Conservation (phyloP, 352 stramenopile genomes). For the Aphanomyces stellatus region DNA sequence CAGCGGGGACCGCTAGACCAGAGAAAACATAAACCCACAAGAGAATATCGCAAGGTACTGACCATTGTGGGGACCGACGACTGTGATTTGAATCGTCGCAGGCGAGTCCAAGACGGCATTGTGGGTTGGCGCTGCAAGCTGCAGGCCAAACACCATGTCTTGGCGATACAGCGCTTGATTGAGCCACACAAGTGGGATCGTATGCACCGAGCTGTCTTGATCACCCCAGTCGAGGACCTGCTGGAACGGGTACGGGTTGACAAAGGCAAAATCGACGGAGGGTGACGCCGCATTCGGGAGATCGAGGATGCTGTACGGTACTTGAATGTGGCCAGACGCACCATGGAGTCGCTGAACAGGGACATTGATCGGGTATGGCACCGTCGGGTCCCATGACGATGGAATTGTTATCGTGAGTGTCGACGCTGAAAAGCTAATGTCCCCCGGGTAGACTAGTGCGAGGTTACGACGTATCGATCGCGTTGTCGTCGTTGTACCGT, state of each 20-base stretch:
- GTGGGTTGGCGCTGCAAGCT: neutral
- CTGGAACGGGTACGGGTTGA: conserved; percentile 17
- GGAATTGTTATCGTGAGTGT: neutral
- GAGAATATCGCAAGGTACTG: neutral
- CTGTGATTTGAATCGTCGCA: neutral
- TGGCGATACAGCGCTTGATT: conserved; percentile 5
- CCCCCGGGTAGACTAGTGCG: conserved; percentile 17
- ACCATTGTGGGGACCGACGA: conserved; percentile 4
- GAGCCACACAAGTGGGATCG: conserved; percentile 33
- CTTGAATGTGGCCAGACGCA: conserved; percentile 5
- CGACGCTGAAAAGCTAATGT: conserved; percentile 36
- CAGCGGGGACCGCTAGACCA: conserved; percentile 25
- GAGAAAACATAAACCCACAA: neutral
- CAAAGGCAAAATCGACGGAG: conserved; percentile 36
- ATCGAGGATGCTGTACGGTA: conserved; percentile 24
- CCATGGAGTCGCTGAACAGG: conserved; percentile 34
- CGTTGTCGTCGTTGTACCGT: no score
- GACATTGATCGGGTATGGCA: conserved; percentile 39
- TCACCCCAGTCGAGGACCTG: conserved; percentile 28
- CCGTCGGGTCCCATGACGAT: conserved; percentile 34
- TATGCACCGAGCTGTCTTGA: conserved; percentile 30
- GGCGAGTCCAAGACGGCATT: neutral
- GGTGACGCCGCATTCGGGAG: conserved; percentile 31
- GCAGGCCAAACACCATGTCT: neutral
- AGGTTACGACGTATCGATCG: no score